These are phyloP conservation scores for Groenewaldozyma tartarivorans DNA, from an alignment of 805 yeast species.

Conservation along the genomic window DNA sequence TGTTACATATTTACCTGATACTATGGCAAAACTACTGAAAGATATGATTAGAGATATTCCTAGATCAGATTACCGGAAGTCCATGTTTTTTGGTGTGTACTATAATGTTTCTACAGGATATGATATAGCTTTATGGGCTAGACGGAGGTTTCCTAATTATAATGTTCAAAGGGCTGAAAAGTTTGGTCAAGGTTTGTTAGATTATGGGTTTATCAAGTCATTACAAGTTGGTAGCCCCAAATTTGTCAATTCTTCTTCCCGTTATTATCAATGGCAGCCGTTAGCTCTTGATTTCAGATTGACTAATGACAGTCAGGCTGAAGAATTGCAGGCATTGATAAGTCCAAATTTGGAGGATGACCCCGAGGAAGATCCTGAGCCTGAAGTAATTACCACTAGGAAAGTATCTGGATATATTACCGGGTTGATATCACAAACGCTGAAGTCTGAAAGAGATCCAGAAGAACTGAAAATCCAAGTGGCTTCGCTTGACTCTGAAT, in stretches of 20 bases:
- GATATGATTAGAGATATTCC: slow-evolving; percentile 40
- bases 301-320: slow-evolving; percentile 3
- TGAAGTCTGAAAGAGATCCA: slow-evolving; percentile 2
- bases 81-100: slow-evolving; percentile 58
- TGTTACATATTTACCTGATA: slow-evolving; percentile 25
- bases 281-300: slow-evolving; percentile 31
- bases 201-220: slow-evolving; percentile 48
- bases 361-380: not conserved
- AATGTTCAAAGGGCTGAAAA: slow-evolving; percentile 56
- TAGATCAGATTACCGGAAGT: slow-evolving; percentile 43
- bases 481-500: slow-evolving; percentile 42
- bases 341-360: not conserved
- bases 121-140: slow-evolving; percentile 49
- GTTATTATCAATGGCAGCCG: slow-evolving; percentile 69
- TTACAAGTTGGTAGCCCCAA: slow-evolving; percentile 47
- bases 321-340: not conserved
- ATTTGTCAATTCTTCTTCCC: slow-evolving; percentile 62
- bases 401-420: slow-evolving; percentile 1
- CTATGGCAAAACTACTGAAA: slow-evolving; percentile 33
- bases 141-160: slow-evolving; percentile 37
- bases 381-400: not conserved
- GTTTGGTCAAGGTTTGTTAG: slow-evolving; percentile 66
- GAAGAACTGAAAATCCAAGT: slow-evolving; percentile 32
- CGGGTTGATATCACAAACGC: slow-evolving; percentile 1
- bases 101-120: slow-evolving; percentile 53